Evolutionary conservation across 2,329 filamentous ascomycete genomes (phyloP).

Genomic region (Orbilia blumenaviensis): DNA sequence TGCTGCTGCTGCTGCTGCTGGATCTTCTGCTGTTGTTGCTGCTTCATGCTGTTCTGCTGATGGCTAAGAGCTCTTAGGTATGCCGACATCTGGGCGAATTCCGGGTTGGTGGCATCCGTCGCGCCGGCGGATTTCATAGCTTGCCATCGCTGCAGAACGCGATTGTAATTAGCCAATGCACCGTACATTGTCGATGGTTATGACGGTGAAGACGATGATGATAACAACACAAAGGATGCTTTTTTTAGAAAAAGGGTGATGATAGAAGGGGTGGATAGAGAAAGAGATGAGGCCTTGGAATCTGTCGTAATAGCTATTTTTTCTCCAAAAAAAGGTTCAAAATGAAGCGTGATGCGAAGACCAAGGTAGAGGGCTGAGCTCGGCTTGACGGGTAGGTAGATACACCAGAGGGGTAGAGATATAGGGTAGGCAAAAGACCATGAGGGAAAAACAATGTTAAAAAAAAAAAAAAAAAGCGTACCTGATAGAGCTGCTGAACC

Average conservation of each 20-base stretch:
- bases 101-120: slow-evolving; percentile 78
- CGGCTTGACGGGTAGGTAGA: too few species aligned
- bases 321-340: too few species aligned
- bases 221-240: background rate
- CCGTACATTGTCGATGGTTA: too few species aligned
- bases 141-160: slow-evolving; percentile 75
- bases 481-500: slow-evolving; percentile 37
- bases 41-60: slow-evolving; percentile 76
- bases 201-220: background rate
- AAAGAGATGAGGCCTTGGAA: too few species aligned
- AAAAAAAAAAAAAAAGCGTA: slow-evolving; percentile 8
- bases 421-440: too few species aligned
- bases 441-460: too few species aligned
- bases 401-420: too few species aligned
- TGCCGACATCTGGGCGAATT: slow-evolving; percentile 66
- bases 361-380: too few species aligned
- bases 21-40: slow-evolving; percentile 68
- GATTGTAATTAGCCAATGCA: background rate
- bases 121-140: slow-evolving; percentile 88
- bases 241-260: too few species aligned
- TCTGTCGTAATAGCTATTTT: too few species aligned
- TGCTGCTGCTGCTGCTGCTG: slow-evolving; percentile 71
- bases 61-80: slow-evolving; percentile 69
- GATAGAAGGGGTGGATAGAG: too few species aligned
- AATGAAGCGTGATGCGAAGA: too few species aligned